Percentiles rank a stretch among this genome's conserved stretches.
These are phyloP conservation scores for Lecanicillium sp. DNA, from an alignment of 2,329 filamentous ascomycete species.

Conservation along the genomic window DNA sequence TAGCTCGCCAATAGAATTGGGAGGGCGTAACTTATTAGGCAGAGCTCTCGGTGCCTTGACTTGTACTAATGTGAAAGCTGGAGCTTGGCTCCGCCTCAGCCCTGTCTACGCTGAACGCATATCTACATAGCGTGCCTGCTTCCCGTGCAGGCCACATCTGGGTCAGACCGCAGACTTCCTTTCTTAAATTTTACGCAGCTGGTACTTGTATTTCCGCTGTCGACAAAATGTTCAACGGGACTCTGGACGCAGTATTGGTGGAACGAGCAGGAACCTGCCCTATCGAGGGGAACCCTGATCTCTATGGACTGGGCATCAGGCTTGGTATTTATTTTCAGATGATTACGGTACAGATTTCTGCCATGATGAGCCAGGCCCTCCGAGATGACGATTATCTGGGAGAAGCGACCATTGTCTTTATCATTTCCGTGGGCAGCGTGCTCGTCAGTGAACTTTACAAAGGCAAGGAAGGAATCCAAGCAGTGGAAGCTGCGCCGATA, in stretches of 20 bases:
- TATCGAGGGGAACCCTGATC: slow-evolving; percentile 15
- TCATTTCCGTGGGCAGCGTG: slow-evolving; percentile 15
- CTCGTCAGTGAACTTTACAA: slow-evolving; percentile 10
- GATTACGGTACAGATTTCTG: slow-evolving; percentile 17
- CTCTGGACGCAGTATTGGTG: background rate
- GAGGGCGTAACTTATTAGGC: too few species aligned
- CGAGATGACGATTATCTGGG: slow-evolving; percentile 13
- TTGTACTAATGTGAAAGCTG: too few species aligned
- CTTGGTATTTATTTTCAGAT: slow-evolving; percentile 20
- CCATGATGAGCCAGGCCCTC: slow-evolving; percentile 12
- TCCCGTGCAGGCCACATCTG: too few species aligned
- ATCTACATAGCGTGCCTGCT: too few species aligned
- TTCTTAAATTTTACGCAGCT: too few species aligned
- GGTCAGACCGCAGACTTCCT: too few species aligned
- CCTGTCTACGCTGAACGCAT: too few species aligned
- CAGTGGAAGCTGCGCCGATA: slow-evolving; percentile 17
- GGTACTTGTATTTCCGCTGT: too few species aligned
- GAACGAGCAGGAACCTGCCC: slow-evolving; percentile 9
- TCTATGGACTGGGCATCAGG: slow-evolving; percentile 21
- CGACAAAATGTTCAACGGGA: slow-evolving; percentile 5
- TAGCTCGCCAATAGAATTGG: too few species aligned
- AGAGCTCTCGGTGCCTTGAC: too few species aligned
- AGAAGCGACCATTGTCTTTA: slow-evolving; percentile 16
- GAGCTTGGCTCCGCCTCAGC: too few species aligned
- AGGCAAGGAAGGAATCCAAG: slow-evolving; percentile 7